Evolutionary conservation across 2,329 filamentous ascomycete species (phyloP), one percentile per base, ranked within the genome.

Genomic region (Talaromyces pinophilus): DNA sequence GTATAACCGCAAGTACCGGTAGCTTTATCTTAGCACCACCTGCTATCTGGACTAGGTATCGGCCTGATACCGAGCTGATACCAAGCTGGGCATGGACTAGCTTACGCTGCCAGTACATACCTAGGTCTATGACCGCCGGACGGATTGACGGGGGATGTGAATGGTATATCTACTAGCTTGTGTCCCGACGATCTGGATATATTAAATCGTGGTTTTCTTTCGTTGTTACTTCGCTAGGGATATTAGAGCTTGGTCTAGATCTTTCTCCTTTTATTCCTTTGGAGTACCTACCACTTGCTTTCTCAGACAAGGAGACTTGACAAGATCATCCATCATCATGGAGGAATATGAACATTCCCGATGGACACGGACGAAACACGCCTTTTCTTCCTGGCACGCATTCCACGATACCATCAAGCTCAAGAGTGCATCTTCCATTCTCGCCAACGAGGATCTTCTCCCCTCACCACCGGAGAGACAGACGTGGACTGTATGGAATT

Each of bases 401-500:
- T 62, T 71, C 48, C 68, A 71, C 52, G 55, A 67, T 19, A 59
- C 69, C 7, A 46, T 70, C 44, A 67, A 57, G 19, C 38, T 70
- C 40, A 63, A 70, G 30, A 70, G 69, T 55, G 67, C 70, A 8
- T 69, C 68, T 8, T 71, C 70, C 11, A 69, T 70, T 44, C 64
- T 71, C 30, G 67, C 68, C 46, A 72, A 72, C 42, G 71, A 72
- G 54, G 71, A 72, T 67, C 64, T 72, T 25, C 62, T 69, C 3
- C 71, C 71, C 6, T 70, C 71, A 1, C 69, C 70, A 17, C 69
- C 68, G 4, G 67, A 69, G 33, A 64, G 67, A 59, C 68, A 69
- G 60, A 71, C 70, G 2, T 72, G 71, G 71, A 71, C 68, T 19
- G 50, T 67, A 17, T 70, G 70, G 67, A 68, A 69, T 63, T 72